phyloP scores from a whole-genome alignment of 345 rosid species.

The Dovyalis caffra region DNA sequence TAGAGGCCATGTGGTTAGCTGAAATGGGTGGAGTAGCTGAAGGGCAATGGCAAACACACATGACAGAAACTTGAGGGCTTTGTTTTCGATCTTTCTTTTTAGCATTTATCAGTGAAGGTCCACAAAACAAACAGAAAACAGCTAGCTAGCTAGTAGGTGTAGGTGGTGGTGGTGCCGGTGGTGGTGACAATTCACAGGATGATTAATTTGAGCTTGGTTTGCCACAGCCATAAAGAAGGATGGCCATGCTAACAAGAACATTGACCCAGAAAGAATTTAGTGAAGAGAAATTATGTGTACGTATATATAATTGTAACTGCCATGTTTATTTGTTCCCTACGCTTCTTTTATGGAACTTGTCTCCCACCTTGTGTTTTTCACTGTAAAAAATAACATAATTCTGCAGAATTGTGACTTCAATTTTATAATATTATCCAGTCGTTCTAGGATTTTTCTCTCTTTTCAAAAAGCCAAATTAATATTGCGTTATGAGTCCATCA shows the following conservation, averaged over 20 bases:
- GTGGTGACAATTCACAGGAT: background rate
- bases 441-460: too few relatives aligned
- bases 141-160: background rate
- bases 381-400: too few relatives aligned
- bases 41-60: background rate
- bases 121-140: background rate
- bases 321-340: background rate
- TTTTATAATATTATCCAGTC: too few relatives aligned
- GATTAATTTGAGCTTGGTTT: background rate
- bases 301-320: background rate
- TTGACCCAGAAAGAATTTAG: background rate
- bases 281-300: background rate
- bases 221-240: background rate
- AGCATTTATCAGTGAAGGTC: background rate
- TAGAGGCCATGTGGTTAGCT: background rate
- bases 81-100: background rate
- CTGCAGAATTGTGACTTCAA: too few relatives aligned
- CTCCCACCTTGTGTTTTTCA: background rate
- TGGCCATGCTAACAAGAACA: background rate
- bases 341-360: background rate
- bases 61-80: background rate
- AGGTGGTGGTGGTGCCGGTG: background rate
- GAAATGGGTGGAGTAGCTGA: background rate
- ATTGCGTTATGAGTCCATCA: background rate
- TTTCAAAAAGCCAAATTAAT: background rate